Evolutionary conservation across 2,329 filamentous ascomycete species (phyloP), one percentile per base, ranked within the genome.

Genomic region (Sporothrix dimorphospora): DNA sequence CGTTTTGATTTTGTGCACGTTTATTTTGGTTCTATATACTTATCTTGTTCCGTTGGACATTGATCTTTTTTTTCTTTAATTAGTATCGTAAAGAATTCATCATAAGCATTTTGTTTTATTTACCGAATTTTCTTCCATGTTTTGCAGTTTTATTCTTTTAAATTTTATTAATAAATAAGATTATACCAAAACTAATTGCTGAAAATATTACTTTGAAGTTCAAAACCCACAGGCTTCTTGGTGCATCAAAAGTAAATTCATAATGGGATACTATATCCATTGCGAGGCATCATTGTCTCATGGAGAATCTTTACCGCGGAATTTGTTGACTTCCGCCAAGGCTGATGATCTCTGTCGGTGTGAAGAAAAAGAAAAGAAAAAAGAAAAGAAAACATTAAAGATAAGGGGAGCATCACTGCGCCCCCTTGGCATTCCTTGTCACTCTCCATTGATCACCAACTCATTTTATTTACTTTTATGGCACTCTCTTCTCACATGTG

Each of bases 341-440:
- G n/a, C 34, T 16, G 55, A 61, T 40, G 55, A 61, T 61, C 55
- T 38, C 19, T 61, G 55, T 40, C 55, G 55, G 55, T 61, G 55
- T 11, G n/a, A 34, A 8, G 8, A 5, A 59, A 59, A 57, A 38
- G 55, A n/a, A 40, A 40, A 30, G 7, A 14, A 3, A 30, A 24
- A 57, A 30, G 34, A 34, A 14, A 57, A 57, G 19, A 27, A 57
- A 34, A 57, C 53, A 34, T 6, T 8, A 19, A 14, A 57, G 53
- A 57, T 57, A n/a, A 57, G 53, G 27, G 27, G 14, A 24, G n/a
- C n/a, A 16, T 59, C 27, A 38, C 55, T 59, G 55, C 55, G 30
- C 30, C 55, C 55, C 16, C 55, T 61, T 61, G 55, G 55, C 55
- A 61, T 61, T 61, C 55, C 55, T 61, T 61, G 55, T 21, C 55